Conservation (phyloP, 495 filamentous ascomycete species). For the Aspergillus mulundensis region DNA sequence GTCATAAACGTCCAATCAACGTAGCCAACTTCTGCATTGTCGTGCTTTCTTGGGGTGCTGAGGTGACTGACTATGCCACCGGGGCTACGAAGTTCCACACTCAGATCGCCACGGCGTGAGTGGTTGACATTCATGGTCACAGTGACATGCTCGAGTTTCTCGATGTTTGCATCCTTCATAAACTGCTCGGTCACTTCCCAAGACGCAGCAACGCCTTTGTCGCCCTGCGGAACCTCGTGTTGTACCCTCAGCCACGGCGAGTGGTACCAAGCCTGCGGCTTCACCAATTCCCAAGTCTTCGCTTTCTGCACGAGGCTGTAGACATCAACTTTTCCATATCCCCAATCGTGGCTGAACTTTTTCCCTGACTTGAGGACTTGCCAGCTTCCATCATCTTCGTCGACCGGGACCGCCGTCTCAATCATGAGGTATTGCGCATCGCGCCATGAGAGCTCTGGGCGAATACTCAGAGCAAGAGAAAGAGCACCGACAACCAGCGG, state of each 20-base stretch:
- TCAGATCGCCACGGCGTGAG: conserved; percentile 80
- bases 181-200: conserved; percentile 75
- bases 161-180: conserved; percentile 77
- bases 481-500: conserved; percentile 88
- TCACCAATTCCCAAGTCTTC: conserved; percentile 80
- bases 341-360: conserved; percentile 89
- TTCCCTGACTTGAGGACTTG: conserved; percentile 73
- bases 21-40: conserved; percentile 67
- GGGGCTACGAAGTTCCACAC: conserved; percentile 87
- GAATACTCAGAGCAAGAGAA: conserved; percentile 82
- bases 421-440: conserved; percentile 91
- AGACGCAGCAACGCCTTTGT: conserved; percentile 68
- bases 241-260: conserved; percentile 91
- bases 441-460: conserved; percentile 87
- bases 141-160: conserved; percentile 86
- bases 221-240: conserved; percentile 80
- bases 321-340: conserved; percentile 90
- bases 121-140: conserved; percentile 96
- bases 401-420: conserved; percentile 77
- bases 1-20: conserved; percentile 98
- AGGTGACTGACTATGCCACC: conserved; percentile 78
- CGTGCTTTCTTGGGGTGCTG: conserved; percentile 63
- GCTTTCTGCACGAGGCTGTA: conserved; percentile 82
- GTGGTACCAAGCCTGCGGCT: conserved; percentile 95
- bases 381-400: conserved; percentile 73